A percentile compares a stretch with the other conserved stretches of the same genome.
Conservation (phyloP, 1,284 basidiomycete genomes). For the Naganishia liquefaciens region DNA sequence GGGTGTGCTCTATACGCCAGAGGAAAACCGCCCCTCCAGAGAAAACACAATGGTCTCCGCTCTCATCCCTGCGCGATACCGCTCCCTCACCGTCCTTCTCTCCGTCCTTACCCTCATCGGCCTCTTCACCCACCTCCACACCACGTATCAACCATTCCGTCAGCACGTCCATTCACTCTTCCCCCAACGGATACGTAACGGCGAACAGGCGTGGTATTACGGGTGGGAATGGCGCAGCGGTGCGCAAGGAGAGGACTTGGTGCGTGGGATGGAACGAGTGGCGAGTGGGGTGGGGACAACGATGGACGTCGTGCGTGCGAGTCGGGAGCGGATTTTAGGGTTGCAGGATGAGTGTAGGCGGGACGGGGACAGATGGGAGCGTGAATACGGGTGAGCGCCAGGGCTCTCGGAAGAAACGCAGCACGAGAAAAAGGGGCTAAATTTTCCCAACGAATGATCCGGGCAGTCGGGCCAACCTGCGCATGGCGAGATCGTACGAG, state of each 20-base stretch:
- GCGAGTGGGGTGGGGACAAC: not conserved
- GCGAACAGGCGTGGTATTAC: constrained; percentile 8
- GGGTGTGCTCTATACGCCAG: too few relatives aligned
- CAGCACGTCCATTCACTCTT: constrained; percentile 7
- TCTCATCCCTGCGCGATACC: constrained; percentile 15
- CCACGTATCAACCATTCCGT: not conserved
- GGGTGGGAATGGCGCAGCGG: constrained; percentile 1
- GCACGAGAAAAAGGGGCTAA: too few relatives aligned
- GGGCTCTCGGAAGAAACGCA: not conserved
- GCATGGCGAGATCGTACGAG: constrained; percentile 25
- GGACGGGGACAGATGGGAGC: constrained; percentile 16
- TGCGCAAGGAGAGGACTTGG: too few relatives aligned
- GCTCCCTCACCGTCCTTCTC: not conserved
- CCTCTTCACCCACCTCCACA: constrained; percentile 9
- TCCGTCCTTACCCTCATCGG: not conserved
- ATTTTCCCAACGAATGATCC: too few relatives aligned
- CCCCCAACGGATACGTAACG: not conserved
- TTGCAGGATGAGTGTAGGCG: constrained; percentile 20
- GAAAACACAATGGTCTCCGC: not conserved
- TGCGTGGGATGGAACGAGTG: not conserved
- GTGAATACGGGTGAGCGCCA: constrained; percentile 28
- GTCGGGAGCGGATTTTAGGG: constrained; percentile 11
- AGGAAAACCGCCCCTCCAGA: too few relatives aligned
- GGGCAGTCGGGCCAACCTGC: constrained; percentile 21
- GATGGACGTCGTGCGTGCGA: not conserved